Evolutionary conservation across 495 filamentous ascomycete genomes (phyloP).

Genomic region (Daldinia caldariorum): DNA sequence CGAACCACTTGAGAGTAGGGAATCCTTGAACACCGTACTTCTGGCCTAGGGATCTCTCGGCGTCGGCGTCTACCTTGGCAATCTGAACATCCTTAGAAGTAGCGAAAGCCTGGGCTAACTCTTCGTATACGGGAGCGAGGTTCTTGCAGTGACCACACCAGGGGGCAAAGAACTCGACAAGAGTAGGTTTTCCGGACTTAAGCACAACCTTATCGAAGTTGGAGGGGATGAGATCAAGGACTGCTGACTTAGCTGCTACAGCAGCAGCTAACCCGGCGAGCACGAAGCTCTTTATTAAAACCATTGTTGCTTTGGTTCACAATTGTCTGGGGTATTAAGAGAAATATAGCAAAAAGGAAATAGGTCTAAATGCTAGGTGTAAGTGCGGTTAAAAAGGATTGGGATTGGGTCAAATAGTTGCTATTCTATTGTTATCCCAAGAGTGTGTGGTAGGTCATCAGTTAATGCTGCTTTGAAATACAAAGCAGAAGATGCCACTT

Average conservation of each 20-base stretch:
- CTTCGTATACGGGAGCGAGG: slow-evolving; percentile 92
- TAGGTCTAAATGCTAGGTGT: neutral
- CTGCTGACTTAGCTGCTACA: slow-evolving; percentile 67
- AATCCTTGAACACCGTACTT: slow-evolving; percentile 92
- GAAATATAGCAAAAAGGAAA: slow-evolving; percentile 2
- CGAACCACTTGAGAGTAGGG: slow-evolving; percentile 97
- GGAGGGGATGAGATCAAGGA: slow-evolving; percentile 83
- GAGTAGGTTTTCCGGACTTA: slow-evolving; percentile 90
- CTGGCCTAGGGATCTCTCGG: slow-evolving; percentile 82
- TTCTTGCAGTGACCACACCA: slow-evolving; percentile 99
- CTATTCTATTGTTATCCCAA: slow-evolving; percentile 5
- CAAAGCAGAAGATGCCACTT: slow-evolving; percentile 45
- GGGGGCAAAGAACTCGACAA: slow-evolving; percentile 98
- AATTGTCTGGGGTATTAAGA: slow-evolving; percentile 9
- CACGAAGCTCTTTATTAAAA: slow-evolving; percentile 64
- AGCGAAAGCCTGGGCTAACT: slow-evolving; percentile 80
- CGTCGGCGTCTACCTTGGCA: slow-evolving; percentile 95
- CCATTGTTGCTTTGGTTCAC: slow-evolving; percentile 50
- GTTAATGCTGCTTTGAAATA: slow-evolving; percentile 41
- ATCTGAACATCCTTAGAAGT: slow-evolving; percentile 82
- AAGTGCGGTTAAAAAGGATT: neutral
- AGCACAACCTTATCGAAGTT: slow-evolving; percentile 94
- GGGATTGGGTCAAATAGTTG: neutral
- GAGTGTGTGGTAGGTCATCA: slow-evolving; percentile 13
- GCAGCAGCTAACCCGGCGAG: slow-evolving; percentile 57